A percentile compares a stretch with the other conserved stretches of the same genome.
Evolutionary conservation across 768 basidiomycete species (phyloP).

Genomic region (Kockovaella imperatae): DNA sequence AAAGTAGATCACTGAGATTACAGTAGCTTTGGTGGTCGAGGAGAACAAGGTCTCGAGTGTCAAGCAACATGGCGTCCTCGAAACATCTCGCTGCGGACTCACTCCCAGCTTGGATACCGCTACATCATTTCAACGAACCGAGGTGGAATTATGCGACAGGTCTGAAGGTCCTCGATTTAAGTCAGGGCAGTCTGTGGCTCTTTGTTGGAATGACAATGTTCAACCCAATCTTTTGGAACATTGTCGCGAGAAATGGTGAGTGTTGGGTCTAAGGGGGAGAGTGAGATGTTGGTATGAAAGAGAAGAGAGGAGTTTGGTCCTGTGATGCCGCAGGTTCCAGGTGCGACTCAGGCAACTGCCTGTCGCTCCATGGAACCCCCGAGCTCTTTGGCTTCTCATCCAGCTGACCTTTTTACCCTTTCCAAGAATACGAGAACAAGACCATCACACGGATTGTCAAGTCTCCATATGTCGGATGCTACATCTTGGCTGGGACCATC

Average conservation of each 20-base stretch:
- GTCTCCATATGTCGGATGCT: constrained; percentile 68
- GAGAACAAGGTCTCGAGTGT: no score
- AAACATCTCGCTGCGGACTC: constrained; percentile 11
- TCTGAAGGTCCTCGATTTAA: constrained; percentile 52
- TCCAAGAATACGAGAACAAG: constrained; percentile 68
- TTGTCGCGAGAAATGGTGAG: constrained; percentile 82
- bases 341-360: no score
- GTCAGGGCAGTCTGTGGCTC: constrained; percentile 59
- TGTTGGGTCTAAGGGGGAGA: constrained; percentile 4
- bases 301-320: neutral
- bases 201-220: constrained; percentile 68
- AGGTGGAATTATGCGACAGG: constrained; percentile 14
- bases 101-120: constrained; percentile 29
- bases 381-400: neutral
- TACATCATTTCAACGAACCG: constrained; percentile 22
- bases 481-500: constrained; percentile 75
- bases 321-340: neutral
- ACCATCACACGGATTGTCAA: constrained; percentile 77
- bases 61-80: no score
- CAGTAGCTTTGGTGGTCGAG: no score
- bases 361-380: no score
- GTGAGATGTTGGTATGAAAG: neutral
- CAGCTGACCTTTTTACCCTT: neutral
- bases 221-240: constrained; percentile 94
- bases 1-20: no score